Evolutionary conservation across 2,329 filamentous ascomycete species (phyloP).

Genomic region (Alternaria ethzedia): DNA sequence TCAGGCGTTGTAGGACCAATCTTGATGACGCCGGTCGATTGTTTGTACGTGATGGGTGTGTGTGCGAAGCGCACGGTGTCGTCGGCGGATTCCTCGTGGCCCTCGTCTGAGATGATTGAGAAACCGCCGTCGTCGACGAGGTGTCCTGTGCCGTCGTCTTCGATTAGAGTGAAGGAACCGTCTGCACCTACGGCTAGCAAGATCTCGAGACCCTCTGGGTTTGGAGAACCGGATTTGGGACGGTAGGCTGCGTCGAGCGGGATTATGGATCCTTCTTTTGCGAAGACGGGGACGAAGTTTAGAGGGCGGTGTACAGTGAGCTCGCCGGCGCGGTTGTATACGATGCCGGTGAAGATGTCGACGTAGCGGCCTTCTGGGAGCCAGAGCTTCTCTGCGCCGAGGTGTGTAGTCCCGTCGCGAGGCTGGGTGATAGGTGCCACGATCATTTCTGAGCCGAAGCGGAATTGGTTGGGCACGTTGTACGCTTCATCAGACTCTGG

Average conservation of each 20-base stretch:
- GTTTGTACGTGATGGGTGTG: constrained; percentile 48
- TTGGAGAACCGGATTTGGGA: constrained; percentile 57
- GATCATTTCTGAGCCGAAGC: constrained; percentile 64
- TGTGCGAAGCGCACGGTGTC: constrained; percentile 40
- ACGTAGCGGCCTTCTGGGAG: constrained; percentile 61
- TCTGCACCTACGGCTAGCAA: constrained; percentile 55
- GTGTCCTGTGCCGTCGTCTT: constrained; percentile 52
- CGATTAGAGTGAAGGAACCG: constrained; percentile 57
- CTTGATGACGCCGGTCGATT: constrained; percentile 43
- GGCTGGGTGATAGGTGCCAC: constrained; percentile 64
- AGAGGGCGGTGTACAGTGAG: constrained; percentile 60
- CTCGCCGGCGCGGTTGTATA: constrained; percentile 64
- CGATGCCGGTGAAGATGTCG: constrained; percentile 64
- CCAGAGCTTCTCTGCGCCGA: constrained; percentile 62
- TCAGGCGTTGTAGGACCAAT: constrained; percentile 41
- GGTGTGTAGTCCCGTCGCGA: constrained; percentile 54
- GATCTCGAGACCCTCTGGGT: constrained; percentile 58
- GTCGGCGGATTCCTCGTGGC: constrained; percentile 21
- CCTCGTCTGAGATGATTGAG: constrained; percentile 52
- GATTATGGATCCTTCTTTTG: constrained; percentile 64
- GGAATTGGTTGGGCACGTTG: constrained; percentile 63
- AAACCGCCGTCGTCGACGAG: constrained; percentile 47
- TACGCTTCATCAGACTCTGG: constrained; percentile 62
- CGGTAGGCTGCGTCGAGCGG: constrained; percentile 57
- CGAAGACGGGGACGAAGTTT: constrained; percentile 60